Conservation (phyloP, 805 yeast genomes). For the Schwanniomyces occidentalis region DNA sequence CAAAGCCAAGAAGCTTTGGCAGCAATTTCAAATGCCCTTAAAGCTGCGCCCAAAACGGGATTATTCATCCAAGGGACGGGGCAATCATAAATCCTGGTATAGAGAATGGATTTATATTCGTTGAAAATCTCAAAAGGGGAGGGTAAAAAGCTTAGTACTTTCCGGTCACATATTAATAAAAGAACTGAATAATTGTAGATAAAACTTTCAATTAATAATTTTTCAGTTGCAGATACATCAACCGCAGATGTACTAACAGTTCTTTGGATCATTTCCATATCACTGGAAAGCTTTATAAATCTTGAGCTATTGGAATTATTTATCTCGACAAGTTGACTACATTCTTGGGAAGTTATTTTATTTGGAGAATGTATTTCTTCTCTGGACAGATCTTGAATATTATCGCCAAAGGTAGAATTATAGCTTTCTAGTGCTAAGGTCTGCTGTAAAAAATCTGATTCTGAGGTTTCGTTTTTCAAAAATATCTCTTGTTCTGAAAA, state of each 20-base stretch:
- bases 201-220: conserved; percentile 4
- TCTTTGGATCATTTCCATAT: neutral
- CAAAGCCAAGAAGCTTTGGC: conserved; percentile 8
- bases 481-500: too few relatives aligned
- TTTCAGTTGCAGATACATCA: conserved; percentile 2
- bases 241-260: neutral
- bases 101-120: conserved; percentile 2
- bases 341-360: too few relatives aligned
- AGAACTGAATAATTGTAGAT: conserved; percentile 5
- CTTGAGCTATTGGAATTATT: too few relatives aligned
- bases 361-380: too few relatives aligned
- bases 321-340: too few relatives aligned
- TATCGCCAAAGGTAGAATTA: neutral
- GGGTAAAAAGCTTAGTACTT: conserved; percentile 1
- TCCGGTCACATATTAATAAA: conserved; percentile 2
- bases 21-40: conserved; percentile 6
- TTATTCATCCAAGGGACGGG: conserved; percentile 6
- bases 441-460: too few relatives aligned
- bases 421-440: neutral
- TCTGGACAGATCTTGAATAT: neutral
- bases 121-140: conserved; percentile 7
- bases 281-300: too few relatives aligned
- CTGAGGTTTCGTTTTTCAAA: neutral
- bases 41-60: conserved; percentile 6
- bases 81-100: conserved; percentile 1